A percentile compares a stretch with the other conserved stretches of the same genome.
Evolutionary conservation across 805 yeast species (phyloP).

Genomic region (Saturnispora galanensis): DNA sequence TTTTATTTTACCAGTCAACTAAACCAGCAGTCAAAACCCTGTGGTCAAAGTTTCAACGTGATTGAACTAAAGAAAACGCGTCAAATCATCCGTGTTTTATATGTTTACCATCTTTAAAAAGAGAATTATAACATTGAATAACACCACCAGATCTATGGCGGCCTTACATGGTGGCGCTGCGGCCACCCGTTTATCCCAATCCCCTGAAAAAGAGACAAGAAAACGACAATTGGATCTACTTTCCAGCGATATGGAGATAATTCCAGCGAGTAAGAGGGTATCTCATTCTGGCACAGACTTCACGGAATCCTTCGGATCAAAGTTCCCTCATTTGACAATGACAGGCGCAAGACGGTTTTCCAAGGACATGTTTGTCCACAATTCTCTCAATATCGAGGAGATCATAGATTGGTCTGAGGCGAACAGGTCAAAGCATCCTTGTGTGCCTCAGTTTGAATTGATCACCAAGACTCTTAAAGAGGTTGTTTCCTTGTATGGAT

Average conservation of each 20-base stretch:
- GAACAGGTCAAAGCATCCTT: conserved; percentile 3
- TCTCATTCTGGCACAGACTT: neutral
- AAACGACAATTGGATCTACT: neutral
- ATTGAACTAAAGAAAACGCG: too few relatives aligned
- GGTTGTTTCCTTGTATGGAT: neutral
- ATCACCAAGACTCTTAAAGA: conserved; percentile 14
- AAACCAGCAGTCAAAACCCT: too few relatives aligned
- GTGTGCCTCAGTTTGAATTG: conserved; percentile 15
- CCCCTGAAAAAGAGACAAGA: neutral
- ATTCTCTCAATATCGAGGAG: conserved; percentile 3
- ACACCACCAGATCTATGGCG: too few relatives aligned
- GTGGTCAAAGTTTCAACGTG: too few relatives aligned
- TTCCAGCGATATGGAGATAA: neutral
- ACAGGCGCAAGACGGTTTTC: conserved; percentile 4
- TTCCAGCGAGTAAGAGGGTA: neutral
- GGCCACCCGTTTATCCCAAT: neutral
- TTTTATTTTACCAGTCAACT: too few relatives aligned
- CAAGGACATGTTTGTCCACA: conserved; percentile 3
- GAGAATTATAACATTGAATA: too few relatives aligned
- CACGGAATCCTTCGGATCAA: conserved; percentile 4
- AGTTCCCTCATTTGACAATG: conserved; percentile 1
- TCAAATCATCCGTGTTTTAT: too few relatives aligned
- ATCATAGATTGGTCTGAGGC: conserved; percentile 4
- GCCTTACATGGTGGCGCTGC: too few relatives aligned
- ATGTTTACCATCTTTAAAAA: too few relatives aligned